Evolutionary conservation across 176 grass and related monocot species (phyloP), one percentile per base, ranked within the genome.

Genomic region (Poa annua): DNA sequence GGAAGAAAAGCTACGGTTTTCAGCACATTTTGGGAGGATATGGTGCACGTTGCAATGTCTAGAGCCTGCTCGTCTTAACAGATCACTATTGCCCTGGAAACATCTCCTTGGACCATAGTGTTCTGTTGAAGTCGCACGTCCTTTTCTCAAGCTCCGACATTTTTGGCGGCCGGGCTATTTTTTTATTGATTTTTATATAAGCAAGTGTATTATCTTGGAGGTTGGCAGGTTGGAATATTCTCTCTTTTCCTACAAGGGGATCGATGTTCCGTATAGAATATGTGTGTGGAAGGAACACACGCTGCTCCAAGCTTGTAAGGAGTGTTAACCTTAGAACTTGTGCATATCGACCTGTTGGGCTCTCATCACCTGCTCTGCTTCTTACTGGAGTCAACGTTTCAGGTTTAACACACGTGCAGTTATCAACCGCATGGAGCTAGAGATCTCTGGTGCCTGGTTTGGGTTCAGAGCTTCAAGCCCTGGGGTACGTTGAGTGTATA

Each of bases 111-210:
- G 14, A 68, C 17, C 1, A 12, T 26, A 69, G 5, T 54, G 65
- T 81, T 16, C 32, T 53, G 5, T 16, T n/a, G 16, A 80, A 66
- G 51, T 51, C 19, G n/a, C 77, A 66, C 26, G 71, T 74, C 39
- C 29, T 25, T 39, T 54, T 69, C 50, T 54, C 2, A 69, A 7
- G 48, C 48, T 67, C 79, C 32, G 6, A 54, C 21, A 68, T 38
- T 69, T 80, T 81, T 12, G 33, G 79, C 15, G 13, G 33, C 16
- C 64, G 4, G 49, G 26, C 16, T 80, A 66, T 21, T 67, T 80
- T 34, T 14, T 14, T 48, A 48, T 48, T 4, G 45, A 13, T 48
- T 14, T 1, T 14, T 13, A 14, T 14, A 48, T 29, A 29, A 57
- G 8, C 38, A 60, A 26, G 34, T 14, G 61, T 59, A 16, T 45